Conservation (phyloP, 2,329 filamentous ascomycete genomes). For the Penicillium sp. region DNA sequence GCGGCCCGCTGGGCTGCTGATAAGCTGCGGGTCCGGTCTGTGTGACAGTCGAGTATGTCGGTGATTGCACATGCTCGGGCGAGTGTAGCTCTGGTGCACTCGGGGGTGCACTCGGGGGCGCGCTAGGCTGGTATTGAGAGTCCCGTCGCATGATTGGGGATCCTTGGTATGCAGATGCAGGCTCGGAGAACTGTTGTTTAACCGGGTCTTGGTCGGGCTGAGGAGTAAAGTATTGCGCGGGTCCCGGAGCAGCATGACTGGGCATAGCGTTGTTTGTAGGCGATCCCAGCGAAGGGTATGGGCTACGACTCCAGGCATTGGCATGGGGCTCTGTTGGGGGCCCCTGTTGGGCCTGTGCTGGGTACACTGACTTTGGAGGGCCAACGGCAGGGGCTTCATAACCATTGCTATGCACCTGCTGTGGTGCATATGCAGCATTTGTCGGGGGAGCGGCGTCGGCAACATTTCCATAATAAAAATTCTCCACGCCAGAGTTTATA, state of each 20-base stretch:
- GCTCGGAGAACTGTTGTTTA: conserved; percentile 11
- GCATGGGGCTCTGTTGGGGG: conserved; percentile 9
- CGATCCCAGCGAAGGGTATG: conserved; percentile 20
- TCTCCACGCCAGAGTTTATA: conserved; percentile 17
- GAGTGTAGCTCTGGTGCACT: conserved; percentile 13
- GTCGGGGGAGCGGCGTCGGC: conserved; percentile 11
- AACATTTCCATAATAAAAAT: conserved; percentile 22
- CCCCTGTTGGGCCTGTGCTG: conserved; percentile 10
- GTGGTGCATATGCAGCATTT: conserved; percentile 12
- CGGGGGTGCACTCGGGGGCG: conserved; percentile 12
- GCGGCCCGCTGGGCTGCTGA: conserved; percentile 13
- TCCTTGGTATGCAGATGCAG: conserved; percentile 17
- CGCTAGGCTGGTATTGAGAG: conserved; percentile 21
- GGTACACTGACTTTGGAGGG: conserved; percentile 11
- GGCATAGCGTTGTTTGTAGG: conserved; percentile 9
- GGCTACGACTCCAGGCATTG: conserved; percentile 13
- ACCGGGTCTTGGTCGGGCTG: conserved; percentile 10
- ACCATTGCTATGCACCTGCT: conserved; percentile 5
- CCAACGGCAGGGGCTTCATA: conserved; percentile 10
- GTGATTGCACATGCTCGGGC: conserved; percentile 14
- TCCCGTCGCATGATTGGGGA: conserved; percentile 18
- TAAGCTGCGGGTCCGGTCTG: conserved; percentile 5
- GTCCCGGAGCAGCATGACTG: conserved; percentile 7
- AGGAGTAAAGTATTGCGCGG: conserved; percentile 16
- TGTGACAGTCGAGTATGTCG: conserved; percentile 15